Conservation (phyloP, 140 eudicot genomes). For the Cichorium intybus region DNA sequence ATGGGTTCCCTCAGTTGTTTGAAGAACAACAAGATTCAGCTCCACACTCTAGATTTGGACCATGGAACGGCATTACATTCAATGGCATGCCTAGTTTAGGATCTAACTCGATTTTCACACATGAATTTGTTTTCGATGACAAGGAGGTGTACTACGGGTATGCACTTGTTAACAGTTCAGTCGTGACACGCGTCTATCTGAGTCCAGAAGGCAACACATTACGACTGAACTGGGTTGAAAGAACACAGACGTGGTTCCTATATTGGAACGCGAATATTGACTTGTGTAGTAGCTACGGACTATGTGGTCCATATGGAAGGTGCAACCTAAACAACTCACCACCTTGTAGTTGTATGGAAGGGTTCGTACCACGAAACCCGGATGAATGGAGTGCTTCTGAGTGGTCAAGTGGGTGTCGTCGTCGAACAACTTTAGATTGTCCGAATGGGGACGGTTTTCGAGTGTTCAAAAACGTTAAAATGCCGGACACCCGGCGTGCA, state of each 20-base stretch:
- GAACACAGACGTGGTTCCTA: conserved; percentile 15
- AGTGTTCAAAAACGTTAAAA: conserved; percentile 15
- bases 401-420: conserved; percentile 24
- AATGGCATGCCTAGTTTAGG: neutral
- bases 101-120: neutral
- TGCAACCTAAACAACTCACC: conserved; percentile 22
- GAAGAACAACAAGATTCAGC: neutral
- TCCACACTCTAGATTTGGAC: neutral
- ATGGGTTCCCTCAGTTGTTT: conserved; percentile 14
- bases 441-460: conserved; percentile 13
- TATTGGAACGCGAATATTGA: conserved; percentile 10
- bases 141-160: conserved; percentile 16
- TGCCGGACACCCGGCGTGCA: conserved; percentile 24
- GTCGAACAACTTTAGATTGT: conserved; percentile 16
- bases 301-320: conserved; percentile 28
- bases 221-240: conserved; percentile 6
- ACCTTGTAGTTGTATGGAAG: conserved; percentile 19
- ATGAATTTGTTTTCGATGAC: neutral
- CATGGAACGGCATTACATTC: conserved; percentile 27
- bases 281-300: conserved; percentile 3
- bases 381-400: conserved; percentile 10
- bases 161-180: conserved; percentile 11
- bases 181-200: neutral
- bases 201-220: conserved; percentile 3
- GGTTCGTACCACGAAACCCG: conserved; percentile 19